Conservation (phyloP, 2,329 filamentous ascomycete genomes). For the Graphiopsis chlorocephala region DNA sequence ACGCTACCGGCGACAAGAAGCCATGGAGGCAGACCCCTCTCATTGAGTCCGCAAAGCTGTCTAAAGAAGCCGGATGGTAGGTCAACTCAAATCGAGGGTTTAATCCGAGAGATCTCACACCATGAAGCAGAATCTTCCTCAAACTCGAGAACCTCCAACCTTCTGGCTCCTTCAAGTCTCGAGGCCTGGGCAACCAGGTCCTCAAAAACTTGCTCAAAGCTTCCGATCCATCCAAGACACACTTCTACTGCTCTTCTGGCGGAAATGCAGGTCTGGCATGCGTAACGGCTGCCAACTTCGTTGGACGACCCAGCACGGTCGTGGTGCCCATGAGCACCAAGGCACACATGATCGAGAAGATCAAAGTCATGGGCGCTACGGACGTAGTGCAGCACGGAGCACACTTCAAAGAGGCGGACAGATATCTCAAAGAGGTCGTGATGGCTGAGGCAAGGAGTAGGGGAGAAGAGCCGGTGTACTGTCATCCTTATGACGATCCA, state of each 20-base stretch:
- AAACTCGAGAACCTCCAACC: constrained; percentile 85
- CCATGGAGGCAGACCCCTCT: constrained; percentile 69
- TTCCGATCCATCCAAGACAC: constrained; percentile 40
- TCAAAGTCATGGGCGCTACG: constrained; percentile 65
- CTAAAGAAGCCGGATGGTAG: constrained; percentile 69
- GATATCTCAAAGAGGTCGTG: constrained; percentile 59
- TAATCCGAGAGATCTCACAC: neutral
- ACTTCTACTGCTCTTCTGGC: constrained; percentile 78
- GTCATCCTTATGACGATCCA: constrained; percentile 67
- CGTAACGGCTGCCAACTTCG: constrained; percentile 65
- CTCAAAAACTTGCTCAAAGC: constrained; percentile 47
- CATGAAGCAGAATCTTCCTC: constrained; percentile 69
- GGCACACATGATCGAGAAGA: constrained; percentile 67
- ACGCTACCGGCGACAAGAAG: neutral
- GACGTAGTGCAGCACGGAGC: constrained; percentile 68
- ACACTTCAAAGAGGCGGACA: constrained; percentile 68
- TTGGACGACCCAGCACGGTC: constrained; percentile 68
- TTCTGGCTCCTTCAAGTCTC: constrained; percentile 80
- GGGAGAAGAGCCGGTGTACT: constrained; percentile 58
- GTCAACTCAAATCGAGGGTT: constrained; percentile 25
- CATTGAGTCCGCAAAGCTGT: constrained; percentile 64
- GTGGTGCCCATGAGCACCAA: constrained; percentile 68
- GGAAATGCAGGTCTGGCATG: constrained; percentile 84
- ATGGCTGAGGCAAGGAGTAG: constrained; percentile 40
- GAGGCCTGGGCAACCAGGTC: constrained; percentile 70